Evolutionary conservation across 2,329 filamentous ascomycete genomes (phyloP).

Genomic region (Beauveria brongniartii): DNA sequence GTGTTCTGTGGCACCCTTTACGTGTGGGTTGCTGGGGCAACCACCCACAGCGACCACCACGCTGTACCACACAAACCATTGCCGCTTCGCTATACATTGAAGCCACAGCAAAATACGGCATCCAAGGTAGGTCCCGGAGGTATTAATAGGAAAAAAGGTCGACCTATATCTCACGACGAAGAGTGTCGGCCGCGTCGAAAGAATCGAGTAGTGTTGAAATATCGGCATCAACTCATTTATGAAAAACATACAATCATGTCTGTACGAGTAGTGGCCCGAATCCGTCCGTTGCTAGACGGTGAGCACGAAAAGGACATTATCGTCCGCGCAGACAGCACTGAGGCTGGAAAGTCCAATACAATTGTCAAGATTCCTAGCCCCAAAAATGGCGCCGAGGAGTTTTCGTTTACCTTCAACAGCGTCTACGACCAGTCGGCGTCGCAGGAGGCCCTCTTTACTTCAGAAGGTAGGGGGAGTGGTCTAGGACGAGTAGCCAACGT

Average conservation of each 20-base stretch:
- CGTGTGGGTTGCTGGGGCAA: conserved; percentile 8
- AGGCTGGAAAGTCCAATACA: conserved; percentile 52
- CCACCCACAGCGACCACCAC: background rate
- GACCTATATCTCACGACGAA: background rate
- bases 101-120: conserved; percentile 9
- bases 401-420: conserved; percentile 88
- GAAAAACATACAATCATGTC: conserved; percentile 35
- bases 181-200: background rate
- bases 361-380: conserved; percentile 87
- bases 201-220: background rate
- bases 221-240: conserved; percentile 11
- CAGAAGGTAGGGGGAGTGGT: conserved; percentile 60
- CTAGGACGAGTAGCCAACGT: background rate
- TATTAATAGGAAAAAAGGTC: background rate
- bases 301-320: conserved; percentile 86
- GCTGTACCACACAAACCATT: background rate
- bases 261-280: conserved; percentile 82
- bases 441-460: conserved; percentile 82
- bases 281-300: conserved; percentile 77
- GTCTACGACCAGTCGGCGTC: conserved; percentile 76
- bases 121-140: conserved; percentile 9
- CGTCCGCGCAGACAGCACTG: conserved; percentile 57
- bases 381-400: conserved; percentile 85
- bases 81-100: background rate
- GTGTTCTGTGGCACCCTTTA: background rate